These are phyloP conservation scores for Camellia japonica DNA, from an alignment of 148 eudicot genomes.

Conservation along the genomic window DNA sequence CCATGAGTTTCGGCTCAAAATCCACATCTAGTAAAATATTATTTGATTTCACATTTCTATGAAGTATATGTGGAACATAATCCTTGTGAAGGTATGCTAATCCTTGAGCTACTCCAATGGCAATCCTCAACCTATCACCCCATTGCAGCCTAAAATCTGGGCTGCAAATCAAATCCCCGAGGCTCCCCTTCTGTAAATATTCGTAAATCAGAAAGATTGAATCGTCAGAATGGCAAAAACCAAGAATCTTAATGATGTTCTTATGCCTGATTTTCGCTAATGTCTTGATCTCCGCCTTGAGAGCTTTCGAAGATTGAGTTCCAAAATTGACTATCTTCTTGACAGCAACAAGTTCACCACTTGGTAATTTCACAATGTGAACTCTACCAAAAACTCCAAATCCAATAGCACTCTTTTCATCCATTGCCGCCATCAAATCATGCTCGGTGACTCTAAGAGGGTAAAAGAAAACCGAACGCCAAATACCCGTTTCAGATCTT, in stretches of 20 bases:
- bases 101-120: constrained; percentile 83
- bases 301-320: constrained; percentile 47
- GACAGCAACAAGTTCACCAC: constrained; percentile 76
- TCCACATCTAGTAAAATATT: constrained; percentile 70
- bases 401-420: constrained; percentile 54
- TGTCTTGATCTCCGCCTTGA: constrained; percentile 75
- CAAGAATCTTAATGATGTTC: constrained; percentile 65
- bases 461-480: constrained; percentile 79
- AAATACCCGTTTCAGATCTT: constrained; percentile 31
- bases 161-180: constrained; percentile 62
- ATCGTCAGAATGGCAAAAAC: constrained; percentile 64
- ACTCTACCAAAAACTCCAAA: constrained; percentile 65
- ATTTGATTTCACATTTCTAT: constrained; percentile 62
- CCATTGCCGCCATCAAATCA: constrained; percentile 64
- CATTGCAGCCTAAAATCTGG: constrained; percentile 54
- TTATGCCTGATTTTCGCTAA: constrained; percentile 83
- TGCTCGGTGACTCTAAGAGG: constrained; percentile 72
- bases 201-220: constrained; percentile 71
- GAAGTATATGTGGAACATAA: constrained; percentile 65
- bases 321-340: constrained; percentile 57
- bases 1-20: constrained; percentile 74
- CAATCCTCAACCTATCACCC: constrained; percentile 63
- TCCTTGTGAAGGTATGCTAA: constrained; percentile 83
- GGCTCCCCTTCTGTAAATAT: constrained; percentile 63
- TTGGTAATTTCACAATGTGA: constrained; percentile 65